Evolutionary conservation across 805 yeast species (phyloP), one percentile per base, ranked within the genome.

Genomic region (Lachancea quebecensis): DNA sequence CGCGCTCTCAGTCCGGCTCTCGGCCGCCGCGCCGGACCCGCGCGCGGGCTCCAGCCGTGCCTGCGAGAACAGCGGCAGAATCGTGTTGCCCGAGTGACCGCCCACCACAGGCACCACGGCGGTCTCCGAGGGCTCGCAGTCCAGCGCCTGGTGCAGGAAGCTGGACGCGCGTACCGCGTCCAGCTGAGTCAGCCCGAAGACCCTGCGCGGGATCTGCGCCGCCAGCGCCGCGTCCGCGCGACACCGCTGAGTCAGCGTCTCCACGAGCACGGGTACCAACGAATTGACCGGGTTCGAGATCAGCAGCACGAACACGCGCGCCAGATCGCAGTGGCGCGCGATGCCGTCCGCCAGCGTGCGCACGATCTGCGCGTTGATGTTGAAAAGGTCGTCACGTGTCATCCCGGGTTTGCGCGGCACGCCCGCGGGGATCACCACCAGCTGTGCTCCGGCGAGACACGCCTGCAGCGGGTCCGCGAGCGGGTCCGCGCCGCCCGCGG

Each of bases 281-380:
- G 95, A 85, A 74, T 89, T 89, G 56, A 89, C 95, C 4, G 97
- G 97, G 74, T 89, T 89, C 39, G 96, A 86, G 59, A 89, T 89
- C 55, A 90, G 78, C 59, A 87, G 73, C 15, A 87, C 79, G 55
- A 82, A 79, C 1, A 95, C 93, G 53, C 77, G 72, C 49, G 93
- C 90, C 35, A 60, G 45, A 41, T 61, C 65, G 46, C 86, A 79
- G 62, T 63, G 57, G 52, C 71, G 71, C 40, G 95, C 93, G 56
- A 88, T 80, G 11, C 86, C 87, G 53, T 77, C 77, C 33, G 91
- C 84, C 50, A 89, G 71, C 49, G 77, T 79, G 52, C 77, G 76
- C 50, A 89, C 82, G 62, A 89, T 89, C 31, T 82, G 78, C 7
- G 95, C 93, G 61, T 86, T 86, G 68, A 84, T 83, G 67, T 78